Base-by-base conservation (phyloP, 257 asterid genomes). In the Forsythia suspensa region DNA sequence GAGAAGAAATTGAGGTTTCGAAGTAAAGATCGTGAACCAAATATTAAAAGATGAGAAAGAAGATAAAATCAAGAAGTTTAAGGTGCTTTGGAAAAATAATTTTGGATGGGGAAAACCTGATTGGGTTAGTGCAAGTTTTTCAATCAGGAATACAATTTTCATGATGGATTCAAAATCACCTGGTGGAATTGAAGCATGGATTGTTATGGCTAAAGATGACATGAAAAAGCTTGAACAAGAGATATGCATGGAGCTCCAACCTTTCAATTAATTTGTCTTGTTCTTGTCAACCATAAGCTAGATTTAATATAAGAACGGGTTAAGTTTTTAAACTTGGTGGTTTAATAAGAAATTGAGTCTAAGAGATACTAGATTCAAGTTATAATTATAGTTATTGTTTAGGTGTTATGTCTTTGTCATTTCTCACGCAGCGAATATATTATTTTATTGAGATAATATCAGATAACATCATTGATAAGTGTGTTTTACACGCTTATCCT, bases 71-170 rank as follows among this genome's bases (percentile, higher is more conserved):
- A 29, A 29, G 34, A 29, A 29, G 34, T 29, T 29, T 29, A 29
- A 29, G 1, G 34, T 29, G 0, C 34, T 29, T 29, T 29, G 34
- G 34, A 24, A 0, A 24, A 24, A 24, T 24, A 24, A 90, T 82
- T 89, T 89, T 39, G 94, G 94, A 40, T 90, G 94, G 95, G 94
- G 95, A 29, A 82, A 48, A 80, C 86, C 97, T 13, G 79, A n/a
- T 51, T 89, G 86, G 90, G 80, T 87, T 29, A 81, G 82, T 36
- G 85, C 82, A 0, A 73, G 85, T 24, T 72, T 59, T 43, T 51
- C 82, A n/a, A 2, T 46, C 38, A 84, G 74, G 43, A 74, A 86
- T 48, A 24, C 15, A 0, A 71, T 79, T 37, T 24, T 65, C 12
- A 44, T 86, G 4, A 52, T 81, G 37, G 86, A 86, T 74, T 81